These are phyloP conservation scores for Penicillium fuscoglaucum DNA, from an alignment of 2,329 filamentous ascomycete genomes.

Conservation along the genomic window DNA sequence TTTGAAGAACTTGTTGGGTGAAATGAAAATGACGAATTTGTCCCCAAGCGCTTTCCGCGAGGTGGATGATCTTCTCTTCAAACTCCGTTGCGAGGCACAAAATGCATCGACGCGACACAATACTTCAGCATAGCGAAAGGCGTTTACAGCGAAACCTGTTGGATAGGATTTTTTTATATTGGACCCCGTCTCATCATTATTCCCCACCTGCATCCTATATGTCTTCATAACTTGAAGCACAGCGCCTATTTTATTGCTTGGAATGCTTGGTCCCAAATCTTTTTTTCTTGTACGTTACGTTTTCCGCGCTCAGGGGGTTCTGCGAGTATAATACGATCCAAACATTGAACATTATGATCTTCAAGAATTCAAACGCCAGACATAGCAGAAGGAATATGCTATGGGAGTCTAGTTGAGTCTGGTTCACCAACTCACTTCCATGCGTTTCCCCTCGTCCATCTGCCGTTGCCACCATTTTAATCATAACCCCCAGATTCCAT, in stretches of 20 bases:
- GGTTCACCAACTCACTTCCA: not conserved
- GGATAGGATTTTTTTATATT: slow-evolving; percentile 12
- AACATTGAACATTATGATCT: slow-evolving; percentile 1
- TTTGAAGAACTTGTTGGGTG: slow-evolving; percentile 58
- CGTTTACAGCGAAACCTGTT: slow-evolving; percentile 26
- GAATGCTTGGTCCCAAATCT: not conserved
- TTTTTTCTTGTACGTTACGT: slow-evolving; percentile 4
- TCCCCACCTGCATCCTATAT: slow-evolving; percentile 23
- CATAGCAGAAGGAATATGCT: not conserved
- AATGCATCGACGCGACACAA: slow-evolving; percentile 62
- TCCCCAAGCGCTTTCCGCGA: slow-evolving; percentile 66
- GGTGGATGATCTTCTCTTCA: slow-evolving; percentile 76
- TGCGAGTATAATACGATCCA: not conserved
- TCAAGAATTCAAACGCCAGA: not conserved
- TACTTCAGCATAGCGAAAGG: slow-evolving; percentile 39
- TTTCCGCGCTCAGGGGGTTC: not conserved
- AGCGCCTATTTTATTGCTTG: slow-evolving; percentile 9
- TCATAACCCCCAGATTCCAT: not conserved
- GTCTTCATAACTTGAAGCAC: slow-evolving; percentile 12
- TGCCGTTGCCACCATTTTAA: not conserved
- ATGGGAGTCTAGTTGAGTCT: too few relatives aligned
- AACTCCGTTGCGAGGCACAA: slow-evolving; percentile 72
- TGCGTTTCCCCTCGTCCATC: not conserved
- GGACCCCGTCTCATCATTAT: slow-evolving; percentile 13
- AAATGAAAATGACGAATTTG: slow-evolving; percentile 61